A percentile compares a stretch with the other conserved stretches of the same genome.
phyloP scores from a whole-genome alignment of 352 stramenopile genomes.

The Peronospora farinosa region DNA sequence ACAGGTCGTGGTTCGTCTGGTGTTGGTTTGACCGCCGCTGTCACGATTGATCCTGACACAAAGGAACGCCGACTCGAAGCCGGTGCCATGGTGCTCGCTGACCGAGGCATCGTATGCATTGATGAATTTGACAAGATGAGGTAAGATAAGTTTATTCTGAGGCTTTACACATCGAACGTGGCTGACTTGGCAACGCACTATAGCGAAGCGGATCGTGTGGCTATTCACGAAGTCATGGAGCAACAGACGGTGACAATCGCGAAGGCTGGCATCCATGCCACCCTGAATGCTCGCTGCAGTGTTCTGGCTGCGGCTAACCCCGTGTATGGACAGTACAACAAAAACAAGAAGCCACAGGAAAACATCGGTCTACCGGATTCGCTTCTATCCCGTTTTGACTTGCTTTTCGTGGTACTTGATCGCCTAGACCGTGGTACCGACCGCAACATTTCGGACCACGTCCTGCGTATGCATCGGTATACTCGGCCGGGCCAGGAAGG shows the following conservation, averaged over 20 bases:
- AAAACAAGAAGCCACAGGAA: constrained; percentile 94
- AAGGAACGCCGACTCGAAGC: constrained; percentile 93
- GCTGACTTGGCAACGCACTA: constrained; percentile 16
- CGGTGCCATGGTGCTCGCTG: constrained; percentile 98
- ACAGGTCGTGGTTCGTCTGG: constrained; percentile 77
- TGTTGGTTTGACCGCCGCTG: constrained; percentile 96
- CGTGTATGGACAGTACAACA: constrained; percentile 99
- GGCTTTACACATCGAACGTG: not conserved
- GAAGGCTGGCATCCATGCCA: constrained; percentile 99
- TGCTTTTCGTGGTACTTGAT: constrained; percentile 99
- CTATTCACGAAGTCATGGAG: constrained; percentile 99
- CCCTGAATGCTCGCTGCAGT: constrained; percentile 97
- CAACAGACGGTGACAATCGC: constrained; percentile 99
- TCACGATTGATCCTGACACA: constrained; percentile 95
- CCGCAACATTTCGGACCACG: constrained; percentile 94
- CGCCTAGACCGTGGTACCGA: constrained; percentile 93
- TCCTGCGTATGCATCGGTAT: constrained; percentile 96
- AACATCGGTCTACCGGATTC: constrained; percentile 99
- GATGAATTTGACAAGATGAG: constrained; percentile 99
- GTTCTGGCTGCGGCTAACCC: constrained; percentile 98
- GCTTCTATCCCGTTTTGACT: constrained; percentile 99
- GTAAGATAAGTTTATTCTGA: constrained; percentile 17
- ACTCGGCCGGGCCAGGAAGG: constrained; percentile 80
- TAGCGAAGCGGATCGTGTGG: constrained; percentile 94
- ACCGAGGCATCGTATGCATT: constrained; percentile 98